phyloP scores from a whole-genome alignment of 345 rosid genomes.

The Crucihimalaya himalaica region DNA sequence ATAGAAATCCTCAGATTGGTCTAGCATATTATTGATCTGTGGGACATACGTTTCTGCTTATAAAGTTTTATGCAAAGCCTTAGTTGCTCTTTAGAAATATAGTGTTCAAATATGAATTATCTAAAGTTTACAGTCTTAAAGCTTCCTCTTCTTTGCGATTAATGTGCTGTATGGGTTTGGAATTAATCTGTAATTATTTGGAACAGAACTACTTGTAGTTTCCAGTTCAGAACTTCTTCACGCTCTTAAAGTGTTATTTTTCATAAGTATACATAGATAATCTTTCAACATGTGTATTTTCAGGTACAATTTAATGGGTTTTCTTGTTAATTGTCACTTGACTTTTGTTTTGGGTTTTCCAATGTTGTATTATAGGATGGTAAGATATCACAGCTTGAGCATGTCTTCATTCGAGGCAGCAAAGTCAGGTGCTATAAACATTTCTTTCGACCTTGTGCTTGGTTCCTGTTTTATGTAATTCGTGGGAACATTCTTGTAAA shows the following conservation, averaged over 20 bases:
- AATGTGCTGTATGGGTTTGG: background rate
- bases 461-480: background rate
- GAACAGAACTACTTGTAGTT: background rate
- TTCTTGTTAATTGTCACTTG: background rate
- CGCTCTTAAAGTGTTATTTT: background rate
- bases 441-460: constrained; percentile 7
- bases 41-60: background rate
- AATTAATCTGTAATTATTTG: background rate
- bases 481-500: background rate
- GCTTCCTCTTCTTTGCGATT: background rate
- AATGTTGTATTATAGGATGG: constrained; percentile 66
- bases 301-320: background rate
- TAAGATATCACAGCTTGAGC: constrained; percentile 95
- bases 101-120: background rate
- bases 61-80: background rate
- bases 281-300: background rate
- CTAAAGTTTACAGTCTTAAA: background rate
- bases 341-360: constrained; percentile 1
- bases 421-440: constrained; percentile 77
- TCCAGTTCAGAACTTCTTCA: background rate
- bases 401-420: constrained; percentile 94
- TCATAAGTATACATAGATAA: no score
- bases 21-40: background rate
- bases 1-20: background rate
- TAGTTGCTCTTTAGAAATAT: background rate